Evolutionary conservation across 257 asterid species (phyloP).

Genomic region (Phtheirospermum japonicum): DNA sequence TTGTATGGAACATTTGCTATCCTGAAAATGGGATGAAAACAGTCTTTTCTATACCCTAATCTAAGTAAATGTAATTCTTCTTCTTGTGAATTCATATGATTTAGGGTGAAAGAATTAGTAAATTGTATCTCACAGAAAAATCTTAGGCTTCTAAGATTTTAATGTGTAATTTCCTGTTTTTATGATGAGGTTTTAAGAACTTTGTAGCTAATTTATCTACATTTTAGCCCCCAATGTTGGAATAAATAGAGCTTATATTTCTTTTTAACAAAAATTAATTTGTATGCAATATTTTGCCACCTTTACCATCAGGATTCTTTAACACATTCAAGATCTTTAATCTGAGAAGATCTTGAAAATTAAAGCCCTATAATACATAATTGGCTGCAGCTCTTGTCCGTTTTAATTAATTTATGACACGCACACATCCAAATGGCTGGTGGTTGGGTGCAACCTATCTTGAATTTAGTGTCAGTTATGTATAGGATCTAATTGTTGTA

Average conservation of each 20-base stretch:
- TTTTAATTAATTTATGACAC: no score
- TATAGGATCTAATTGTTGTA: no score
- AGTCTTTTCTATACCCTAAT: neutral
- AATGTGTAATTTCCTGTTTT: neutral
- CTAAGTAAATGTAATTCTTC: neutral
- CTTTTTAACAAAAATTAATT: neutral
- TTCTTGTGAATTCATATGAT: neutral
- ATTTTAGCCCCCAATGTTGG: neutral
- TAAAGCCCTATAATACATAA: neutral
- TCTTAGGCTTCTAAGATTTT: neutral
- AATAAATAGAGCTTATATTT: slow-evolving; percentile 8
- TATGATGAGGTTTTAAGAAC: neutral
- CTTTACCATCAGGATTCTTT: no score
- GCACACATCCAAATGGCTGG: neutral
- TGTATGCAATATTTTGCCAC: neutral
- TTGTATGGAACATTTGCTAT: slow-evolving; percentile 1
- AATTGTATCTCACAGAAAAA: neutral
- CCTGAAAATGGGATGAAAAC: neutral
- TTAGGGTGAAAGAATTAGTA: slow-evolving; percentile 10
- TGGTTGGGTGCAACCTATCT: neutral
- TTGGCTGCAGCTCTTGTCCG: neutral
- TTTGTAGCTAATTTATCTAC: neutral
- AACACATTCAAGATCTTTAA: no score
- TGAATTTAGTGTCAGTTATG: neutral
- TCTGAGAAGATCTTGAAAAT: no score